Conservation (phyloP, 257 asterid species). For the Solanum piurae region DNA sequence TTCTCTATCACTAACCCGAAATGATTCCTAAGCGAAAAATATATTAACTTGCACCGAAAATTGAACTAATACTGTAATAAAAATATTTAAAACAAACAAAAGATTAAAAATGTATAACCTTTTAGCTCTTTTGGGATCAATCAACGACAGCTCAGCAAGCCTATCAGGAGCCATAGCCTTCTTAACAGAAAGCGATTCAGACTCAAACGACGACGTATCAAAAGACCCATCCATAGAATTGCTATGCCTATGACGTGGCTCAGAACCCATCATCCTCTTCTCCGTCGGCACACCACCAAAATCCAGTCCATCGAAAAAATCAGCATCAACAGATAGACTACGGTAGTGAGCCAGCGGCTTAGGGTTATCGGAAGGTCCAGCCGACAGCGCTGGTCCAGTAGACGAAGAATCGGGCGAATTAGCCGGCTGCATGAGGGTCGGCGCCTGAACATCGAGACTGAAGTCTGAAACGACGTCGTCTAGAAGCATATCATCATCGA, state of each 20-base stretch:
- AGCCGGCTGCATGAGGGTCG: conserved; percentile 18
- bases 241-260: conserved; percentile 58
- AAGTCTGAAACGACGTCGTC: conserved; percentile 59
- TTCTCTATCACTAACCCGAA: neutral
- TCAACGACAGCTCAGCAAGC: conserved; percentile 67
- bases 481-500: conserved; percentile 52
- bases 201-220: conserved; percentile 56
- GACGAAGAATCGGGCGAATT: conserved; percentile 19
- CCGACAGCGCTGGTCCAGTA: conserved; percentile 17
- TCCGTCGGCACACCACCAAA: conserved; percentile 25
- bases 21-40: neutral
- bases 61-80: neutral
- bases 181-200: conserved; percentile 30
- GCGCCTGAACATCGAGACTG: conserved; percentile 23
- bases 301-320: conserved; percentile 68
- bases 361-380: conserved; percentile 5
- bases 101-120: conserved; percentile 30
- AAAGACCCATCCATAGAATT: conserved; percentile 76
- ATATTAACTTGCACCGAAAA: neutral
- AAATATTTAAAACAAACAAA: neutral
- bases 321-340: conserved; percentile 81
- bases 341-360: conserved; percentile 41
- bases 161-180: conserved; percentile 63
- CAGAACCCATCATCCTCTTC: conserved; percentile 9
- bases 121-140: conserved; percentile 93